A percentile compares a stretch with the other conserved stretches of the same genome.
Conservation (phyloP, 1,284 basidiomycete species). For the Salmacisia buchloeana region DNA sequence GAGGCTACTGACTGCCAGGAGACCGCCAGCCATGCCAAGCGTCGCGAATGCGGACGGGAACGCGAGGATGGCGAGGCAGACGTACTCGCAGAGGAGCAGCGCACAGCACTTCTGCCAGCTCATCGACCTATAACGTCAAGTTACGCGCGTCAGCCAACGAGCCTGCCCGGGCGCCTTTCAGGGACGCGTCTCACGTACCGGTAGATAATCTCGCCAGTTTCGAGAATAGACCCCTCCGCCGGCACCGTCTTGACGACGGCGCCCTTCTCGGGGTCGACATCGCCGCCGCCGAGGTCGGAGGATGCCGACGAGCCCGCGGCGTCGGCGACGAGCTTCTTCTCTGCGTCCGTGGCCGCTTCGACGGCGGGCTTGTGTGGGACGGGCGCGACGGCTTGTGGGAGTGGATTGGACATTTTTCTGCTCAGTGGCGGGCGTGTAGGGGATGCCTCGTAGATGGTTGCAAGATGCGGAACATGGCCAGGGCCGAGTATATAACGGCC, state of each 20-base stretch:
- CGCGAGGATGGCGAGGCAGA: slow-evolving; percentile 39
- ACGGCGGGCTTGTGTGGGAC: not conserved
- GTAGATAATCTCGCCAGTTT: slow-evolving; percentile 1
- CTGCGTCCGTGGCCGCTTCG: not conserved
- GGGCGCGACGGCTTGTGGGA: not conserved
- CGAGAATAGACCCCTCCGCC: not conserved
- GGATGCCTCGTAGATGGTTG: no score
- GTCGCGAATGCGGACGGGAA: slow-evolving; percentile 37
- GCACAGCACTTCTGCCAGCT: slow-evolving; percentile 35
- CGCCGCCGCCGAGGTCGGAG: not conserved
- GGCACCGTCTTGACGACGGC: not conserved
- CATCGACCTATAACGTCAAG: slow-evolving; percentile 6
- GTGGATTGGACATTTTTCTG: not conserved
- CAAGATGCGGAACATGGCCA: no score
- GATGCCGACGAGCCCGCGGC: not conserved
- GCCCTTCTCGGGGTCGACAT: not conserved
- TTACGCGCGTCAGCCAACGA: not conserved
- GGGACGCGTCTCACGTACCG: not conserved
- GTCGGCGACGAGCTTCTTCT: not conserved
- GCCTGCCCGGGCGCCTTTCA: not conserved
- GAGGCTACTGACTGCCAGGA: slow-evolving; percentile 29
- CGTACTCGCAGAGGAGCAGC: slow-evolving; percentile 40
- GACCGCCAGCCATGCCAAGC: slow-evolving; percentile 43
- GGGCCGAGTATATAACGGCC: no score
- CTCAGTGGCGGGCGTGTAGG: no score